Evolutionary conservation across 2,329 filamentous ascomycete species (phyloP), one percentile per base, ranked within the genome.

Genomic region (Ophiocordyceps australis): DNA sequence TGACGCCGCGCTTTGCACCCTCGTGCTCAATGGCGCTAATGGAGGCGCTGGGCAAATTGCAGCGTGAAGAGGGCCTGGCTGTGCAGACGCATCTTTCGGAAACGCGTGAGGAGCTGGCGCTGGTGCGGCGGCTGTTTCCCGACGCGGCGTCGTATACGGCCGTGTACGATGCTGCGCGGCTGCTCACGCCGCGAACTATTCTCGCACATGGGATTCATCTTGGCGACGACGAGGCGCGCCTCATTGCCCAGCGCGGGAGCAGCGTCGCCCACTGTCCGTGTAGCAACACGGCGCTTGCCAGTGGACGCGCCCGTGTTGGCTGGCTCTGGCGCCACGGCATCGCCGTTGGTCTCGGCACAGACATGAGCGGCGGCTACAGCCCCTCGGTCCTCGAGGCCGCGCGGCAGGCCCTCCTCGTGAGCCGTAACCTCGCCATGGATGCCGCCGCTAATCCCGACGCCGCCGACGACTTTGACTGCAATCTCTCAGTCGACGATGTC

Each of bases 81-180:
- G 61, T 85, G 20, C 86, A 95, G 54, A 94, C 86, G 6, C 86
- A 95, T 51, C 70, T 95, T 28, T 78, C 75, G 0, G 86, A 95
- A 47, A 94, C 93, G 48, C 54, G 51, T 9, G 55, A 57, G 36
- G 86, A 95, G 52, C 56, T 86, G 20, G 55, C 54, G 4, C 63
- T 92, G 1, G 85, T 94, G 2, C 48, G 55, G 11, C 38, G 66
- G 8, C 42, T 85, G 23, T 92, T 91, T 49, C 76, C 80, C 0
- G 53, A 63, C 0, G 50, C 55, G 18, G 44, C 45, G 3, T 64
- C 57, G 11, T 95, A 95, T 45, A 62, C 82, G 0, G 62, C 62
- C 17, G 78, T 93, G 14, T 95, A 95, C 52, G 82, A 93, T 37
- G 46, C 53, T 0, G 58, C 65, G 27, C 72, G 70, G 0, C 57